A percentile compares a stretch with the other conserved stretches of the same genome.
These are phyloP conservation scores for Lichtheimia ornata DNA, from an alignment of 371 early-diverging fungal genomes.

Conservation along the genomic window DNA sequence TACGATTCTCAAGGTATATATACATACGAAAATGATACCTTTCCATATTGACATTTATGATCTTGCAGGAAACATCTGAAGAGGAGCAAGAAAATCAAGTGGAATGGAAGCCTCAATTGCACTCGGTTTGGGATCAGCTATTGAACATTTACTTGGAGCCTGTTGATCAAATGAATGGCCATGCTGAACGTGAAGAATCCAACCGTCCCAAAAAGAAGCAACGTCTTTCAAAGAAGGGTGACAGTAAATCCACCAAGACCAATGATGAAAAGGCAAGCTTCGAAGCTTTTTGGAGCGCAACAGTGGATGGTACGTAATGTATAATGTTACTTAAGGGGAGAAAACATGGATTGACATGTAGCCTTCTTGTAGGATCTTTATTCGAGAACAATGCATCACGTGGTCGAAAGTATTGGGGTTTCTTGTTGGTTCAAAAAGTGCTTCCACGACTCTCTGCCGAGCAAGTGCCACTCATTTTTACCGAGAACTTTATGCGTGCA, in stretches of 20 bases:
- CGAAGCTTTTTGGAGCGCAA: slow-evolving; percentile 78
- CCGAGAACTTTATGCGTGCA: slow-evolving; percentile 79
- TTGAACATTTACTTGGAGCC: slow-evolving; percentile 56
- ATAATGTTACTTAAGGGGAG: background rate
- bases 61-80: slow-evolving; percentile 9
- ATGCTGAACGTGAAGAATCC: slow-evolving; percentile 17
- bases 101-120: slow-evolving; percentile 77
- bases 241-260: slow-evolving; percentile 10
- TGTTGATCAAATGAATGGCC: slow-evolving; percentile 7
- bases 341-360: background rate
- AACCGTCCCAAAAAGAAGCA: slow-evolving; percentile 24
- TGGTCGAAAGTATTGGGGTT: slow-evolving; percentile 89
- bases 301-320: slow-evolving; percentile 72
- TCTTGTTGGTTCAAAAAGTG: slow-evolving; percentile 75
- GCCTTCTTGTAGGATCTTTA: slow-evolving; percentile 54
- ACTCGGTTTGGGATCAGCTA: slow-evolving; percentile 78
- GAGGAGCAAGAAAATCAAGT: slow-evolving; percentile 52
- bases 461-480: slow-evolving; percentile 76
- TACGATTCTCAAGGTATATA: slow-evolving; percentile 54
- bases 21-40: no score
- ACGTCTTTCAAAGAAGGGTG: slow-evolving; percentile 14
- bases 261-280: slow-evolving; percentile 55
- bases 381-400: slow-evolving; percentile 74
- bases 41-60: no score
- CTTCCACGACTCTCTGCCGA: slow-evolving; percentile 64